phyloP scores from a whole-genome alignment of 2,329 filamentous ascomycete species.

The Pseudocercospora macadamiae region DNA sequence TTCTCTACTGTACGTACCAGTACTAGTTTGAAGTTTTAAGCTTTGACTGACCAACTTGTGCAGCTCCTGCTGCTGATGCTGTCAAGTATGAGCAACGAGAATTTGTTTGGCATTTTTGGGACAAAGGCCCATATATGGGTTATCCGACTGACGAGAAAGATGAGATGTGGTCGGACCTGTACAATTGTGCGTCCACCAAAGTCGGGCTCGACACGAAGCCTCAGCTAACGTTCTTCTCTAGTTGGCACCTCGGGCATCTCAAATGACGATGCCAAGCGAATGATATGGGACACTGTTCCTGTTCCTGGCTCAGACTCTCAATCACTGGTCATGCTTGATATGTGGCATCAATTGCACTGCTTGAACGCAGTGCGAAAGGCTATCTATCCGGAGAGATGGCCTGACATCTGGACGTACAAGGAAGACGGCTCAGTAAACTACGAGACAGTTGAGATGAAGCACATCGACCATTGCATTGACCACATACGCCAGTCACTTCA shows the following conservation, averaged over 20 bases:
- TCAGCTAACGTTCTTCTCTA: not conserved
- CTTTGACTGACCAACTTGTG: not conserved
- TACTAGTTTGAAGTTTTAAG: not conserved
- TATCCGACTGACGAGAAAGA: constrained; percentile 4
- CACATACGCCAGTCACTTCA: not conserved
- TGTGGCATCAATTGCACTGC: not conserved
- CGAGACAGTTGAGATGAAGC: not conserved
- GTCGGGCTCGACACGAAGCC: not conserved
- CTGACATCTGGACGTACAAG: not conserved
- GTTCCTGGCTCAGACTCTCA: not conserved
- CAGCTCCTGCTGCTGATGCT: not conserved
- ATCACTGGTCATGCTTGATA: not conserved
- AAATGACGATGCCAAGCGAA: not conserved
- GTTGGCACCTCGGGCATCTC: not conserved
- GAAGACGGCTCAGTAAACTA: not conserved
- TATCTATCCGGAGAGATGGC: constrained; percentile 2
- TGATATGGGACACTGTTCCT: not conserved
- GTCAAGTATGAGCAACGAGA: not conserved
- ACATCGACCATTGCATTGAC: not conserved
- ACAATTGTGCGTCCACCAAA: not conserved
- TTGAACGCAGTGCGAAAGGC: not conserved
- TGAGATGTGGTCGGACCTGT: not conserved
- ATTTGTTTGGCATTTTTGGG: not conserved
- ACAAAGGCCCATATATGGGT: not conserved
- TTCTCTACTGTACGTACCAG: not conserved